Evolutionary conservation across 192 early-diverging fungal genomes (phyloP), one percentile per base, ranked within the genome.

Genomic region (Dispira parvispora): DNA sequence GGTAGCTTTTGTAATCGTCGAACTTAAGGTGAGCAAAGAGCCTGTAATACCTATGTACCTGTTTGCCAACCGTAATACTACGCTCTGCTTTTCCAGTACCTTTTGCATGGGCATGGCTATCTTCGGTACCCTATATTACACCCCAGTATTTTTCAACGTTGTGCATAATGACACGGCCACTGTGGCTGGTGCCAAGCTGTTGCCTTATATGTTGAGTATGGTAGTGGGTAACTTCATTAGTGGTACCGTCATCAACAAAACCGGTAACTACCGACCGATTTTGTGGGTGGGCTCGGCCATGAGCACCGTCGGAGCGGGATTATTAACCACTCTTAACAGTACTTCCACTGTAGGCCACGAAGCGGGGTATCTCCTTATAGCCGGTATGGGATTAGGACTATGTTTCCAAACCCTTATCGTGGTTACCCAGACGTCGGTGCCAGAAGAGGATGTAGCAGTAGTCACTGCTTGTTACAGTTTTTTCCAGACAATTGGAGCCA

Each of bases 1-100:
- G 14, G 65, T 63, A 0, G 18, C 70, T 6, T 84, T 84, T 62
- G 66, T 68, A 16, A 5, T 67, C 13, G 64, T 66, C 38, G 89
- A 95, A 73, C 67, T 69, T 43, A 76, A 77, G 62, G 44, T 82
- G 14, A 73, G 90, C 1, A 63, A 67, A 21, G 80, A 82, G 47
- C 89, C 92, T 11, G 71, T 94, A 11, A 58, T 78, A 0, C 69
- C 69, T 2, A 42, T 74, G 14, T 60, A 26, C 61, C 23, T 78
- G 52, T 67, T 74, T 26, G 64, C 64, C 26, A 53, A 62, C 0
- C 76, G 71, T 57, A 67, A 66, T 20, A 61, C 75, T 32, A 42
- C 69, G 47, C 57, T 67, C 0, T 43, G 72, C 21, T 65, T 63
- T 32, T 55, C 71, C 3, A 52, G 68, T n/a, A 69, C 68, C 18